phyloP scores from a whole-genome alignment of 1,284 basidiomycete genomes.

The Mycena sp. region DNA sequence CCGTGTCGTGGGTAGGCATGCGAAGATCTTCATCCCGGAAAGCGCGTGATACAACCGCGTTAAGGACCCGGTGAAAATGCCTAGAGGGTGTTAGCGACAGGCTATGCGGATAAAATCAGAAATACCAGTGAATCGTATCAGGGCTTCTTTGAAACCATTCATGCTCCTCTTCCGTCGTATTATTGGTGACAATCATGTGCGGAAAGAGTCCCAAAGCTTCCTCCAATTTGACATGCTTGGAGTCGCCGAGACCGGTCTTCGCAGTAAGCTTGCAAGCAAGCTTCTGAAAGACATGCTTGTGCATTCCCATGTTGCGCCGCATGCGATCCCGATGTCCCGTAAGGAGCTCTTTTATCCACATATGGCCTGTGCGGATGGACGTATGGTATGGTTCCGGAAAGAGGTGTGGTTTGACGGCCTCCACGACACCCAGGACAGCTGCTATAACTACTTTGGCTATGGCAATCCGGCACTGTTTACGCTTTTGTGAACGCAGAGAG shows the following conservation, averaged over 20 bases:
- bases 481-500: not conserved
- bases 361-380: slow-evolving; percentile 11
- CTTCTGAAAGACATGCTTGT: slow-evolving; percentile 18
- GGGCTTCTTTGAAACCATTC: slow-evolving; percentile 10
- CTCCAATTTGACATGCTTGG: slow-evolving; percentile 2
- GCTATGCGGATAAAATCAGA: not conserved
- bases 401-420: not conserved
- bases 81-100: not conserved
- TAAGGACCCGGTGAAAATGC: not conserved
- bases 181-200: slow-evolving; percentile 5
- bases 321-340: slow-evolving; percentile 3
- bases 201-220: slow-evolving; percentile 9
- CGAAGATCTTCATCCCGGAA: not conserved
- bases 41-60: not conserved
- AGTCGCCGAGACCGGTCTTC: not conserved
- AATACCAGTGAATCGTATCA: slow-evolving; percentile 3
- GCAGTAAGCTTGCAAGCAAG: not conserved
- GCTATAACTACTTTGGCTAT: not conserved
- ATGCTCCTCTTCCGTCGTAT: slow-evolving; percentile 2
- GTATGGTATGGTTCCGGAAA: slow-evolving; percentile 13
- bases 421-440: not conserved
- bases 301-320: slow-evolving; percentile 11
- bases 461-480: not conserved
- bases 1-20: not conserved
- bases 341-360: slow-evolving; percentile 17